Evolutionary conservation across 441 rosid genomes (phyloP).

Genomic region (Pelargonium myrrhifolium): DNA sequence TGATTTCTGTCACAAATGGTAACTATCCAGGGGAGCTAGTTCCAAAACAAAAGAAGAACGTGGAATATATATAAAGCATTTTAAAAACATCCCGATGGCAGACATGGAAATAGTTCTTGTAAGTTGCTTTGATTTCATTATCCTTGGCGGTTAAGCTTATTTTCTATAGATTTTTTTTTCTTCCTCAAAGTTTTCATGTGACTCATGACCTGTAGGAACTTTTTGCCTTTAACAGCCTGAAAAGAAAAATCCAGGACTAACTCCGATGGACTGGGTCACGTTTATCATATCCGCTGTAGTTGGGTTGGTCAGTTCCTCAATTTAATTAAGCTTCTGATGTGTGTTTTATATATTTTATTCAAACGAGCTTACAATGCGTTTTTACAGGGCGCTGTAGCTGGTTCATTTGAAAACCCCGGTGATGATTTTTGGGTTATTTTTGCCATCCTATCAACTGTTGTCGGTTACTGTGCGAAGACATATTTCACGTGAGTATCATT

Average conservation of each 20-base stretch:
- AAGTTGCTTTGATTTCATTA: conserved; percentile 15
- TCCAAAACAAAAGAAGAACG: conserved; percentile 32
- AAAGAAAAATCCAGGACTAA: conserved; percentile 56
- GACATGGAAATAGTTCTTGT: conserved; percentile 64
- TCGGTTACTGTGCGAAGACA: conserved; percentile 45
- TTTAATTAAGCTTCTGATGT: not conserved
- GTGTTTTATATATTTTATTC: not conserved
- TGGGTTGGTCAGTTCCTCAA: conserved; percentile 42
- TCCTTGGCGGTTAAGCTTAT: not conserved
- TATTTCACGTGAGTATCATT: conserved; percentile 36
- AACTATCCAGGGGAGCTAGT: conserved; percentile 33
- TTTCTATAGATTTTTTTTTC: not conserved
- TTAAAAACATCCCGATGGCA: conserved; percentile 59
- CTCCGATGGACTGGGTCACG: conserved; percentile 65
- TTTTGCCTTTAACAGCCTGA: conserved; percentile 38
- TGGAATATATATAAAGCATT: conserved; percentile 49
- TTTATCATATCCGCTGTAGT: conserved; percentile 50
- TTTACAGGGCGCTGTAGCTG: conserved; percentile 37
- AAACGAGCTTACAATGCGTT: not conserved
- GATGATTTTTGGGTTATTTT: conserved; percentile 43
- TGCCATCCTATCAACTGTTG: conserved; percentile 41
- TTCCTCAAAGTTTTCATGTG: not conserved
- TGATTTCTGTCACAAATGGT: not conserved
- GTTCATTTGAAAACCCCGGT: conserved; percentile 38
- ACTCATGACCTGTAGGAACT: conserved; percentile 10